These are phyloP conservation scores for Moelleriella libera DNA, from an alignment of 2,329 filamentous ascomycete genomes.

Conservation along the genomic window DNA sequence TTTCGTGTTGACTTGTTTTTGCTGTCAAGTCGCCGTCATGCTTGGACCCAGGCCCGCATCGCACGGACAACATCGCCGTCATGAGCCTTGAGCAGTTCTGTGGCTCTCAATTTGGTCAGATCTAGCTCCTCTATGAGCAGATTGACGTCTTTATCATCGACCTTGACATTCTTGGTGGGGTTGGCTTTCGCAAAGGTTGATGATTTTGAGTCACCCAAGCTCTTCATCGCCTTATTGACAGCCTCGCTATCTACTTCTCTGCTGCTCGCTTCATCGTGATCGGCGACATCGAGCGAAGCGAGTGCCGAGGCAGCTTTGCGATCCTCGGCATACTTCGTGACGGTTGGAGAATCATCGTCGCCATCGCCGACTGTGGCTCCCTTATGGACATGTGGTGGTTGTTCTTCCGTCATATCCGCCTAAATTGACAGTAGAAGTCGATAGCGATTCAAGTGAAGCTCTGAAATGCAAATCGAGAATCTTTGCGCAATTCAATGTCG, in stretches of 20 bases:
- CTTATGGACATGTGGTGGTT: conserved; percentile 42
- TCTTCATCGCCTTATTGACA: conserved; percentile 58
- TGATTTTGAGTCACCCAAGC: conserved; percentile 27
- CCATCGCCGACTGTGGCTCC: conserved; percentile 44
- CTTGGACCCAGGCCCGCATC: conserved; percentile 39
- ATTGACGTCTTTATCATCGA: conserved; percentile 56
- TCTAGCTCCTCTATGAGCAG: conserved; percentile 63
- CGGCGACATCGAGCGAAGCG: conserved; percentile 44
- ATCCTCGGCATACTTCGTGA: conserved; percentile 57
- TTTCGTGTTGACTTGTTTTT: neutral
- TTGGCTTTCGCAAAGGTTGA: conserved; percentile 12
- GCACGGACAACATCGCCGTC: conserved; percentile 58
- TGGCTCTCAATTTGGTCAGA: conserved; percentile 55
- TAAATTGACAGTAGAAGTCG: too few relatives aligned
- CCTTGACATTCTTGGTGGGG: conserved; percentile 51
- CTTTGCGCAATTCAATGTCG: too few relatives aligned
- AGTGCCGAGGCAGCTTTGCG: conserved; percentile 64
- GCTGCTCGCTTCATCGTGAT: conserved; percentile 28
- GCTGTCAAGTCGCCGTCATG: conserved; percentile 5
- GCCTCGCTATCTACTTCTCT: conserved; percentile 56
- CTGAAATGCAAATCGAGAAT: too few relatives aligned
- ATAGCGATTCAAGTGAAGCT: too few relatives aligned
- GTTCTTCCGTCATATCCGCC: conserved; percentile 51
- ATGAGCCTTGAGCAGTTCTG: conserved; percentile 56
- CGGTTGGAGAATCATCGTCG: conserved; percentile 37